Percentiles rank a stretch among this genome's conserved stretches.
These are phyloP conservation scores for Colletotrichum musicola DNA, from an alignment of 2,329 filamentous ascomycete genomes.

Conservation along the genomic window DNA sequence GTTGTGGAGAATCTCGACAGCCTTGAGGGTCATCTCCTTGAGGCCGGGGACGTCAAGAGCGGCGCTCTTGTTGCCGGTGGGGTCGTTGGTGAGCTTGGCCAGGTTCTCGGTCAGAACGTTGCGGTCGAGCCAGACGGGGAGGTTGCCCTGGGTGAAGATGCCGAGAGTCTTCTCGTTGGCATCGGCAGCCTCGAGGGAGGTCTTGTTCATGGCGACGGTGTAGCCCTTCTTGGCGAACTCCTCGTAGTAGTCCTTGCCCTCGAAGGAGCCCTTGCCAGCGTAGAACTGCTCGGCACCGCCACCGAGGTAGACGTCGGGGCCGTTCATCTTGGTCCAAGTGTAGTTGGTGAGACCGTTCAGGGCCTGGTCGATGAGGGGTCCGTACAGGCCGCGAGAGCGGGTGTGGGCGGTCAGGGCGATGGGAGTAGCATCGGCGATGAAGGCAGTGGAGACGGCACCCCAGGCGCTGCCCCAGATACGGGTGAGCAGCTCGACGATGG, in stretches of 20 bases:
- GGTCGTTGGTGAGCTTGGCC: conserved; percentile 74
- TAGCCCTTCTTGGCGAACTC: conserved; percentile 81
- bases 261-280: conserved; percentile 72
- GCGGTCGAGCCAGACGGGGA: conserved; percentile 89
- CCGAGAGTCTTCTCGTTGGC: conserved; percentile 76
- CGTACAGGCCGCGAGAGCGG: conserved; percentile 76
- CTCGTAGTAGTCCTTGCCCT: conserved; percentile 83
- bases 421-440: conserved; percentile 85
- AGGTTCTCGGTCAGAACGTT: conserved; percentile 84
- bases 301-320: conserved; percentile 86
- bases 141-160: conserved; percentile 80
- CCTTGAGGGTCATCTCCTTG: conserved; percentile 92
- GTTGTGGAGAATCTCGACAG: conserved; percentile 80
- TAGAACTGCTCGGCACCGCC: conserved; percentile 87
- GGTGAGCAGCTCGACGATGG: conserved; percentile 81
- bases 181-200: conserved; percentile 70
- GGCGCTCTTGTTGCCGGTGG: conserved; percentile 71
- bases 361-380: conserved; percentile 79
- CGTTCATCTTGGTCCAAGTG: conserved; percentile 80
- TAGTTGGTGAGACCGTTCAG: conserved; percentile 83
- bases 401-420: conserved; percentile 81
- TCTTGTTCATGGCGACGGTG: conserved; percentile 79
- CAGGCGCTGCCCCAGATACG: conserved; percentile 73
- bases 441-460: conserved; percentile 83
- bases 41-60: conserved; percentile 84